Base-by-base conservation (phyloP, 73 alveolate species). In the Paramecium primaurelia region DNA sequence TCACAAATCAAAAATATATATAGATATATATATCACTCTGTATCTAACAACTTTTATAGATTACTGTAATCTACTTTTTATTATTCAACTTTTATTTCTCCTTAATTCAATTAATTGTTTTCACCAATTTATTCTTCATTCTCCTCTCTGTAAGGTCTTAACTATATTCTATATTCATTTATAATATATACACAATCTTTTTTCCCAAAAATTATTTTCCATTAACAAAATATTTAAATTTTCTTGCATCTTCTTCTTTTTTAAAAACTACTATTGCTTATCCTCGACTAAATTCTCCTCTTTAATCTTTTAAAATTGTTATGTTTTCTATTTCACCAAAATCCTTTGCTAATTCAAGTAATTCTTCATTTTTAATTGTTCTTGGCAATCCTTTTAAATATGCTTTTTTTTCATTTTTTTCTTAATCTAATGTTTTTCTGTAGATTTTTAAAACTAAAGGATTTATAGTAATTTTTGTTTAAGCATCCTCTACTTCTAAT, bases 351-450 rank as follows among this genome's bases (percentile, higher is more conserved):
- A 75, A 75, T 16, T 75, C 88, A 25, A 75, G 37, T 6, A 75
- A 38, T 14, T 75, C 88, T 75, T 71, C 86, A 34, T 30, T 71
- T 34, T 37, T 75, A 11, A 75, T 34, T 38, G 18, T 42, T 75
- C 86, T 75, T 75, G 88, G 68, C 10, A 75, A 75, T 75, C 68
- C 68, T 36, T 9, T 75, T n/a, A 75, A 22, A 38, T 36, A 75
- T 75, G 49, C 8, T 40, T 8, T 40, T 40, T 40, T 40, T 40
- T 40, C 49, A 8, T 10, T 40, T 40, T 40, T 75, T 38, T 75
- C 22, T 4, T 36, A 10, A 36, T 75, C 32, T 37, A 38, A 12
- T 0, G 14, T n/a, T 36, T 42, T 75, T 16, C 30, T 75, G 6
- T 75, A 38, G 40, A 38, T 18, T 42, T 75, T 75, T 9, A 38